A percentile compares a stretch with the other conserved stretches of the same genome.
Conservation (phyloP, 2,329 filamentous ascomycete genomes). For the Tympanopsis confertula region DNA sequence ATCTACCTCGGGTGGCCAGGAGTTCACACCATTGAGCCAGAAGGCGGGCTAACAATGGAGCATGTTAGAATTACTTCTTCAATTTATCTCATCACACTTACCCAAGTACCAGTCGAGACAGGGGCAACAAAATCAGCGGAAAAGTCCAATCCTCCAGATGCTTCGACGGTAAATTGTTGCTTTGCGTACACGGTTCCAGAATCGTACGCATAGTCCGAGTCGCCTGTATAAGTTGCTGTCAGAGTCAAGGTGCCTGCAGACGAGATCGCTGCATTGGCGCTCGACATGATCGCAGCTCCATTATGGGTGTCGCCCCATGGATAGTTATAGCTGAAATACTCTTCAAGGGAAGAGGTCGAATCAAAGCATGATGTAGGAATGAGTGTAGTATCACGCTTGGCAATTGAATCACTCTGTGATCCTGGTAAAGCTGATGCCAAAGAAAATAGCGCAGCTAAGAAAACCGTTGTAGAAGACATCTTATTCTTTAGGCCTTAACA, state of each 20-base stretch:
- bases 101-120: constrained; percentile 31
- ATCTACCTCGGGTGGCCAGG: constrained; percentile 48
- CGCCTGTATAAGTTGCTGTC: constrained; percentile 21
- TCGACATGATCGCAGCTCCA: constrained; percentile 4
- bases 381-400: too few species aligned
- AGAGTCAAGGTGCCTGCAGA: constrained; percentile 23
- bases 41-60: too few species aligned
- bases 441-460: too few species aligned
- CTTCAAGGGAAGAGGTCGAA: constrained; percentile 4
- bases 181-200: constrained; percentile 26
- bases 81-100: too few species aligned
- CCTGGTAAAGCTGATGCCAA: too few species aligned
- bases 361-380: background rate
- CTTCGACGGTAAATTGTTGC: constrained; percentile 23
- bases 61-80: too few species aligned
- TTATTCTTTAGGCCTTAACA: too few species aligned
- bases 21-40: constrained; percentile 40
- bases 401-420: too few species aligned
- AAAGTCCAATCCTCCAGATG: constrained; percentile 24
- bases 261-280: constrained; percentile 35
- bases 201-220: constrained; percentile 27
- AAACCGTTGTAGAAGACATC: too few species aligned
- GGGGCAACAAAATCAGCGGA: constrained; percentile 23
- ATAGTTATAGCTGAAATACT: constrained; percentile 4
- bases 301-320: constrained; percentile 6